Conservation (phyloP, 768 basidiomycete genomes). For the Dentipellis fragilis region DNA sequence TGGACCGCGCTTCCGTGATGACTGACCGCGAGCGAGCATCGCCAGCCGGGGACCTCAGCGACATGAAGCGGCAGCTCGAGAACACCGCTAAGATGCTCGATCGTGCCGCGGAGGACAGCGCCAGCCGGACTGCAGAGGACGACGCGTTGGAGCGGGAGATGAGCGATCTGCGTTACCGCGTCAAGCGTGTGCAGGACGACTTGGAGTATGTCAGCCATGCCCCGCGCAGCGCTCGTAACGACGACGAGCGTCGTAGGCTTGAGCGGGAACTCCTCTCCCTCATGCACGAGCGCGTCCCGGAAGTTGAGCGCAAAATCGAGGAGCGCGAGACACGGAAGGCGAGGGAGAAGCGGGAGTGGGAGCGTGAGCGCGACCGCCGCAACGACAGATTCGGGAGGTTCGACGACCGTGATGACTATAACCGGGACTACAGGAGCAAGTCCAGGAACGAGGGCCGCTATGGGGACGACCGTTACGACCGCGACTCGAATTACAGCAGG, state of each 20-base stretch:
- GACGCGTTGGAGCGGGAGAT: constrained; percentile 88
- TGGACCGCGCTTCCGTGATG: constrained; percentile 78
- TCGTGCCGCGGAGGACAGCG: constrained; percentile 52
- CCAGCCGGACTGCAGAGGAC: constrained; percentile 62
- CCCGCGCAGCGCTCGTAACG: constrained; percentile 59
- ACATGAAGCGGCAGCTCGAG: constrained; percentile 76
- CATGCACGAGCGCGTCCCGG: constrained; percentile 87
- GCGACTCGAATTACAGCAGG: constrained; percentile 31
- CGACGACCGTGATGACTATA: constrained; percentile 33
- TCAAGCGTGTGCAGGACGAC: constrained; percentile 83
- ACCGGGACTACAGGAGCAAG: constrained; percentile 19
- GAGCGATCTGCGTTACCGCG: constrained; percentile 75
- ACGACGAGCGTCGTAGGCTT: constrained; percentile 76
- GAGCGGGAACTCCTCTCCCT: constrained; percentile 82
- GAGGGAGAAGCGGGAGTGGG: constrained; percentile 70
- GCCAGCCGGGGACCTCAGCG: constrained; percentile 59
- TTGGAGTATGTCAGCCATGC: constrained; percentile 65
- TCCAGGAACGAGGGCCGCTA: constrained; percentile 31
- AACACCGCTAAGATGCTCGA: constrained; percentile 79
- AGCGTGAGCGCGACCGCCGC: constrained; percentile 68
- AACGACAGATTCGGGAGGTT: constrained; percentile 75
- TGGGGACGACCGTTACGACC: constrained; percentile 28
- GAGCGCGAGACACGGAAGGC: constrained; percentile 67
- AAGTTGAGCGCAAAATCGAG: constrained; percentile 78
- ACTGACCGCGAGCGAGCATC: constrained; percentile 58